Conservation (phyloP, 192 early-diverging fungal genomes). For the Coemansia brasiliensis region DNA sequence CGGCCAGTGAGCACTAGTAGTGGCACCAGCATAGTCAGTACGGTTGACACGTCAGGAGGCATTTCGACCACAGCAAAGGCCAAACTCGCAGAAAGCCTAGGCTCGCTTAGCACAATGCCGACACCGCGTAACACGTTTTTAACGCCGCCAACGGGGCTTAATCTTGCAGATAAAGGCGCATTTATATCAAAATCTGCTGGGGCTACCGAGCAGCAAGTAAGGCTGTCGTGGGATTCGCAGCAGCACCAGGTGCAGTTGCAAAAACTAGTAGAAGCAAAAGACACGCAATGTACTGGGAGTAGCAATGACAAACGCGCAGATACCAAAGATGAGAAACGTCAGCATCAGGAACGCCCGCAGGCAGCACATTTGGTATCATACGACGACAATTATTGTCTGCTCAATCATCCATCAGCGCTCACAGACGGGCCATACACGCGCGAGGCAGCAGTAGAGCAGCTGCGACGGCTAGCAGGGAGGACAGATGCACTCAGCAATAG, state of each 20-base stretch:
- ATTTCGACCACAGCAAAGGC: background rate
- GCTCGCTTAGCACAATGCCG: constrained; percentile 51
- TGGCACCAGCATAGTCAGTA: constrained; percentile 43
- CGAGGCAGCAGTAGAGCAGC: constrained; percentile 28
- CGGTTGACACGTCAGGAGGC: constrained; percentile 16
- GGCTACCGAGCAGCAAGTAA: background rate
- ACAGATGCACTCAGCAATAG: background rate
- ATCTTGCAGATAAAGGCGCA: constrained; percentile 22
- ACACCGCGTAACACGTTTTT: constrained; percentile 53
- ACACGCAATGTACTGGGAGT: constrained; percentile 1
- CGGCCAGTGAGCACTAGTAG: constrained; percentile 50
- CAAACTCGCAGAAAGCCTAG: constrained; percentile 35
- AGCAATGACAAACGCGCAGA: background rate
- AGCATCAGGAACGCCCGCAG: background rate
- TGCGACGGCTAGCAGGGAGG: constrained; percentile 21
- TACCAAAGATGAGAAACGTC: background rate
- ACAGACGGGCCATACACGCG: constrained; percentile 27
- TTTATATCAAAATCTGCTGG: background rate
- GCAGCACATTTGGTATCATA: constrained; percentile 20
- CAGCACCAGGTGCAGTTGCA: constrained; percentile 47
- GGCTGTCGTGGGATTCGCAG: constrained; percentile 31
- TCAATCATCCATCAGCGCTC: constrained; percentile 11
- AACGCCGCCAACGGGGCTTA: constrained; percentile 47
- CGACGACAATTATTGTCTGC: constrained; percentile 49
- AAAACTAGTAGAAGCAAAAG: constrained; percentile 35